phyloP scores from a whole-genome alignment of 2,329 filamentous ascomycete species.

The Phialocephala sp. region DNA sequence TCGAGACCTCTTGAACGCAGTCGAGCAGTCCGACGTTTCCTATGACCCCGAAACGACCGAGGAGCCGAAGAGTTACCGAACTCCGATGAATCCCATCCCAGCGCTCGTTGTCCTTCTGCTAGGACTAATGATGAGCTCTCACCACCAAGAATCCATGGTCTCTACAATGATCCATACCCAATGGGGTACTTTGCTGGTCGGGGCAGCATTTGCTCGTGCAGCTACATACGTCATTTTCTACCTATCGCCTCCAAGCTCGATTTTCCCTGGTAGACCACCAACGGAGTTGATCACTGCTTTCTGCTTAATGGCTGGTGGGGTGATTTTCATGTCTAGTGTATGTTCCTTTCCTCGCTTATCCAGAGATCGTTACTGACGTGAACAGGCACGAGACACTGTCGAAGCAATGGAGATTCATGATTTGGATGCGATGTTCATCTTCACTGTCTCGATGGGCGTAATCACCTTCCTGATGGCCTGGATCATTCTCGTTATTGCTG shows the following conservation, averaged over 20 bases:
- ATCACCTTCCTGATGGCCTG: constrained; percentile 86
- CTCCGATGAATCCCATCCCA: constrained; percentile 88
- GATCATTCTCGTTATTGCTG: constrained; percentile 75
- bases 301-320: constrained; percentile 83
- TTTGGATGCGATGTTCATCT: constrained; percentile 90
- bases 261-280: constrained; percentile 82
- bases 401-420: constrained; percentile 76
- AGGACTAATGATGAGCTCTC: constrained; percentile 94
- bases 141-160: constrained; percentile 76
- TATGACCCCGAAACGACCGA: constrained; percentile 49
- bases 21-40: constrained; percentile 49
- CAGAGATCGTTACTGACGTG: constrained; percentile 11
- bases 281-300: constrained; percentile 89
- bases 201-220: constrained; percentile 77
- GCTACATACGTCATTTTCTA: constrained; percentile 83
- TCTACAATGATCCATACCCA: constrained; percentile 93
- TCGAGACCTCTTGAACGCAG: constrained; percentile 67
- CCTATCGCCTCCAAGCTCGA: constrained; percentile 79
- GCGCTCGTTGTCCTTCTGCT: constrained; percentile 84
- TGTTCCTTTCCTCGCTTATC: constrained; percentile 43
- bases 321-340: constrained; percentile 92
- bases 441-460: constrained; percentile 85
- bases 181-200: constrained; percentile 86
- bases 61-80: constrained; percentile 69
- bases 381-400: constrained; percentile 75